Evolutionary conservation across 2,329 filamentous ascomycete genomes (phyloP).

Genomic region (Acrodontium crateriforme): DNA sequence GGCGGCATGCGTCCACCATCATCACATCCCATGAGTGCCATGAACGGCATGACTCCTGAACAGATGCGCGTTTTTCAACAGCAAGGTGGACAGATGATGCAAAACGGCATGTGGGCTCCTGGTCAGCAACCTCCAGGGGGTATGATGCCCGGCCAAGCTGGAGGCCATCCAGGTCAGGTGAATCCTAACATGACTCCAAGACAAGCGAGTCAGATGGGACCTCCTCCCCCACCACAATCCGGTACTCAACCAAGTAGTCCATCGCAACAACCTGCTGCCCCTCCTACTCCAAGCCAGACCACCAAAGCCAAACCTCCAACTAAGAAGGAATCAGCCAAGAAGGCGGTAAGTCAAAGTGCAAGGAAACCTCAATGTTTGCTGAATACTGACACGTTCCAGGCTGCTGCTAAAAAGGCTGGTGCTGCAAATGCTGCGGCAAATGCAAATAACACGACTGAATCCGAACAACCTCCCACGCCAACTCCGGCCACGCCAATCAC

Average conservation of each 20-base stretch:
- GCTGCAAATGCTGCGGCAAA: conserved; percentile 21
- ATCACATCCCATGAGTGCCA: conserved; percentile 46
- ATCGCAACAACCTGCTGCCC: conserved; percentile 39
- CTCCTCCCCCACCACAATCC: conserved; percentile 34
- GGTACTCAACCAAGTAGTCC: conserved; percentile 35
- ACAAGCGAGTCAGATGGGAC: conserved; percentile 41
- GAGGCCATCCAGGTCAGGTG: conserved; percentile 29
- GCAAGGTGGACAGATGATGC: conserved; percentile 18
- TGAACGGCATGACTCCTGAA: conserved; percentile 4
- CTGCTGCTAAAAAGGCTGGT: conserved; percentile 5
- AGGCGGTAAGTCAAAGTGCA: conserved; percentile 38
- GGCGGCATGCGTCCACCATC: conserved; percentile 34
- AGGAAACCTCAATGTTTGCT: conserved; percentile 3
- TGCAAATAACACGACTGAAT: conserved; percentile 27
- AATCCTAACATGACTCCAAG: conserved; percentile 51
- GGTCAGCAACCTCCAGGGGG: conserved; percentile 19
- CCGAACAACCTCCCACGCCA: conserved; percentile 34
- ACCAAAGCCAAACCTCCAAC: conserved; percentile 59
- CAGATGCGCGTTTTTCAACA: conserved; percentile 24
- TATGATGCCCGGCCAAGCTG: conserved; percentile 29
- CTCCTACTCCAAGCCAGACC: conserved; percentile 60
- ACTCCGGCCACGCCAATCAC: conserved; percentile 36
- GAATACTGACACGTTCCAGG: conserved; percentile 8
- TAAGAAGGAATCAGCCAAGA: conserved; percentile 52
- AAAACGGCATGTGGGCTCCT: conserved; percentile 14